Conservation (phyloP, 2,329 filamentous ascomycete species). For the Juglanconis juglandina region DNA sequence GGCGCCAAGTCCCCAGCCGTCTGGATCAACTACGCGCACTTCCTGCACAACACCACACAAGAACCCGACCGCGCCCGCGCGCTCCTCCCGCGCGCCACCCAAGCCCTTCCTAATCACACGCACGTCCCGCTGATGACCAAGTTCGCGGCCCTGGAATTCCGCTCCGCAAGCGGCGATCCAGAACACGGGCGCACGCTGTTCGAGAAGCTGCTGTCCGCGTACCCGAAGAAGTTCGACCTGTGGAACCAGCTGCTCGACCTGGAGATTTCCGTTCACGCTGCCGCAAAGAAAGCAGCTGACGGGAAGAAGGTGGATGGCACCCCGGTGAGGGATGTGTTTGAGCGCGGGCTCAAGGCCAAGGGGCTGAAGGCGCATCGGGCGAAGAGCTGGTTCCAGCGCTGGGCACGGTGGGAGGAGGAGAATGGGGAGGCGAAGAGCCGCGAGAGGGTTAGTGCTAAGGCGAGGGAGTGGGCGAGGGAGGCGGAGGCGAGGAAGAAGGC, state of each 20-base stretch:
- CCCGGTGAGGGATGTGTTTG: constrained; percentile 72
- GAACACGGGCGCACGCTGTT: constrained; percentile 95
- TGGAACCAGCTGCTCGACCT: constrained; percentile 92
- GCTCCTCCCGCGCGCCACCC: constrained; percentile 77
- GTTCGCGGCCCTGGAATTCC: constrained; percentile 91
- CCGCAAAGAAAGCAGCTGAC: constrained; percentile 50
- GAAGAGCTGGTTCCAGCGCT: constrained; percentile 85
- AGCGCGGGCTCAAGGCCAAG: constrained; percentile 68
- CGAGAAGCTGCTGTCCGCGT: constrained; percentile 78
- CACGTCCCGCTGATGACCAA: constrained; percentile 71
- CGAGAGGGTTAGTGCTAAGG: constrained; percentile 67
- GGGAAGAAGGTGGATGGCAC: constrained; percentile 39
- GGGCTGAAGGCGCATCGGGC: constrained; percentile 78
- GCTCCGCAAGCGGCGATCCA: constrained; percentile 73
- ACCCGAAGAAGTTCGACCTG: constrained; percentile 84
- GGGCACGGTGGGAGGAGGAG: constrained; percentile 83
- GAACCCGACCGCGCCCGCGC: constrained; percentile 72
- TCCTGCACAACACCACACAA: constrained; percentile 72
- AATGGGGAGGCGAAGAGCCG: constrained; percentile 66
- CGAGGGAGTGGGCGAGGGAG: constrained; percentile 65
- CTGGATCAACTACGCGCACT: constrained; percentile 93
- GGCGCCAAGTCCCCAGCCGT: constrained; percentile 75
- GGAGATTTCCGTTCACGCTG: constrained; percentile 63
- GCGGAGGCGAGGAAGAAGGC: constrained; percentile 37
- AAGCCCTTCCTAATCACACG: constrained; percentile 69